Evolutionary conservation across 2,329 filamentous ascomycete species (phyloP).

Genomic region (Penicillium italicum): DNA sequence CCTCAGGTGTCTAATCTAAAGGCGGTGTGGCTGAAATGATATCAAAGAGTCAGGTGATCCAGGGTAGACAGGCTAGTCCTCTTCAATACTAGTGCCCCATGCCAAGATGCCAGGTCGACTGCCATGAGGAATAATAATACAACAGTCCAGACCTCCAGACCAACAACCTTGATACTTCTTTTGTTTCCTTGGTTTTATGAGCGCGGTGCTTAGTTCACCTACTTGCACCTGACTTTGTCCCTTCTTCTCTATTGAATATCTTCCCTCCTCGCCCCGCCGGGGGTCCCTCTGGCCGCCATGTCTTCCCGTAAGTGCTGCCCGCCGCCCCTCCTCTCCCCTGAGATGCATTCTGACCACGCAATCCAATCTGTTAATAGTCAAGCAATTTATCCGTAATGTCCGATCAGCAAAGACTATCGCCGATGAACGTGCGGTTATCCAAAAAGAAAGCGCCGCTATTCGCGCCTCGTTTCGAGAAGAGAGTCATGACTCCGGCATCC

Average conservation of each 20-base stretch:
- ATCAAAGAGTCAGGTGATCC: neutral
- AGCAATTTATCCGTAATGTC: conserved; percentile 99
- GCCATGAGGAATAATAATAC: conserved; percentile 26
- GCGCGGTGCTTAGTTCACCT: conserved; percentile 9
- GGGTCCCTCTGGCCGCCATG: conserved; percentile 53
- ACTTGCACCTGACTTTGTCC: conserved; percentile 5
- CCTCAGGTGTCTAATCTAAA: neutral
- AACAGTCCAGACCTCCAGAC: conserved; percentile 20
- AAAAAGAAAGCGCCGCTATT: conserved; percentile 98
- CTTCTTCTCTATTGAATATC: conserved; percentile 11
- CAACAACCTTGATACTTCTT: conserved; percentile 10
- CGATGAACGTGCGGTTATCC: conserved; percentile 95
- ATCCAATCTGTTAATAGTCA: conserved; percentile 59
- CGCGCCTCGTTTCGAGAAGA: conserved; percentile 97
- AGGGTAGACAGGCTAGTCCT: neutral
- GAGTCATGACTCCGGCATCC: conserved; percentile 83
- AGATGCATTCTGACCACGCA: conserved; percentile 15
- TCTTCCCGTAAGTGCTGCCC: conserved; percentile 51
- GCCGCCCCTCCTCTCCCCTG: conserved; percentile 29
- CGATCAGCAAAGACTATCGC: conserved; percentile 98
- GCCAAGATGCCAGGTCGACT: conserved; percentile 29
- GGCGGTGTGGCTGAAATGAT: conserved; percentile 1
- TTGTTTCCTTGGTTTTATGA: conserved; percentile 10
- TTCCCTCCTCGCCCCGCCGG: conserved; percentile 35
- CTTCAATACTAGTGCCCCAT: conserved; percentile 15